Evolutionary conservation across 805 yeast species (phyloP), one percentile per base, ranked within the genome.

Genomic region (Ogataea degrootiae): DNA sequence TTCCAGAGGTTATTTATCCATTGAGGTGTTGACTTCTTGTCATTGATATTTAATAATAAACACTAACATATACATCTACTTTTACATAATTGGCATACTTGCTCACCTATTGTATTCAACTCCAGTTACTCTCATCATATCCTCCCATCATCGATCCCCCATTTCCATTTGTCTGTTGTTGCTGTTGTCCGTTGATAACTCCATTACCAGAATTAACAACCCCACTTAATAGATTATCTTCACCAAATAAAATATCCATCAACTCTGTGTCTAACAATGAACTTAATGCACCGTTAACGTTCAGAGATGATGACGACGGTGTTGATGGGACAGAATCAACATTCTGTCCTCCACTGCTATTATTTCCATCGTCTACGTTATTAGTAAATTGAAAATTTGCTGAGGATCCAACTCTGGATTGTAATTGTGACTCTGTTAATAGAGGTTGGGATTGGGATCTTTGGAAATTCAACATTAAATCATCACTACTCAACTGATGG

Each of bases 161-260:
- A 11, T 35, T 16, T 11, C 37, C 41, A 23, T 7, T 11, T 11
- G 34, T 12, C 15, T 26, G 31, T 26, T 26, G 31, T 26, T 26
- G 29, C 29, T 26, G 31, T 26, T 26, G 31, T 8, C 31, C 31
- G 15, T n/a, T 34, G 11, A n/a, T n/a, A 15, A 38, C 33, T 21
- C 26, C 21, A n/a, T 14, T 8, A 12, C 22, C 22, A 23, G 14
- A 14, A 23, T 35, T 23, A 14, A 37, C 42, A 21, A 43, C 41
- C 11, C 46, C 46, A 23, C 36, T 44, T 12, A 56, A 38, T 38
- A 60, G 34, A 23, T 26, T 26, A 26, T 60, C 68, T 11, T 59
- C 55, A 17, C 67, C 67, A 51, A 63, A 63, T 5, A 64, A 34
- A 2, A 61, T 63, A 45, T 64, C 67, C 62, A 64, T 63, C 22